Percentiles rank a stretch among this genome's conserved stretches.
phyloP scores from a whole-genome alignment of 805 yeast species.

The Zygosaccharomyces siamensis region DNA sequence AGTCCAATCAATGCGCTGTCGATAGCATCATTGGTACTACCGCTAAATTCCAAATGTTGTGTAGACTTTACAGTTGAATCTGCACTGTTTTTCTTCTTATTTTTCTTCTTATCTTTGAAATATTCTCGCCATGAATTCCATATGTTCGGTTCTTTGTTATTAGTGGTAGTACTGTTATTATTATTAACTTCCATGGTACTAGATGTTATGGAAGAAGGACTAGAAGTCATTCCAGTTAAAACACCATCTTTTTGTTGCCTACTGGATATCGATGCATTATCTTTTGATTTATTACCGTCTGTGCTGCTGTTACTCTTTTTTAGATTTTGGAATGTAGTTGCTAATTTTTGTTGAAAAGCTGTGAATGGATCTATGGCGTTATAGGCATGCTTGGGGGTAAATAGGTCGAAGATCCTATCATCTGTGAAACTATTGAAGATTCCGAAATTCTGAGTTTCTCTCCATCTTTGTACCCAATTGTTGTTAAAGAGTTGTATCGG shows the following conservation, averaged over 20 bases:
- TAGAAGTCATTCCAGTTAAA: not conserved
- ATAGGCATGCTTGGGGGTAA: slow-evolving; percentile 43
- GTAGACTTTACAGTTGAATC: slow-evolving; percentile 11
- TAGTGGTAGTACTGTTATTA: not conserved
- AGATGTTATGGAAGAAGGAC: slow-evolving; percentile 2
- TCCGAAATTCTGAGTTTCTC: slow-evolving; percentile 47
- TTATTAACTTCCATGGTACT: not conserved
- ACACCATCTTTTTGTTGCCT: slow-evolving; percentile 3
- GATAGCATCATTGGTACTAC: slow-evolving; percentile 18
- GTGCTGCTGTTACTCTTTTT: slow-evolving; percentile 20
- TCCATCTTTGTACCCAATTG: slow-evolving; percentile 51
- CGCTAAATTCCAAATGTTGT: slow-evolving; percentile 12
- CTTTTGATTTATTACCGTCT: slow-evolving; percentile 5
- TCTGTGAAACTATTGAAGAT: slow-evolving; percentile 57
- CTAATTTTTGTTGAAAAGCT: slow-evolving; percentile 28
- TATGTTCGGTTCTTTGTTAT: slow-evolving; percentile 13
- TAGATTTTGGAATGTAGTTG: slow-evolving; percentile 32
- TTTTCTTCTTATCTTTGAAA: slow-evolving; percentile 23
- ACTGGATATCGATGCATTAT: not conserved
- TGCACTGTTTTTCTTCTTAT: slow-evolving; percentile 5
- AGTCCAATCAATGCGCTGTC: slow-evolving; percentile 25
- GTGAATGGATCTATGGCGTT: slow-evolving; percentile 28
- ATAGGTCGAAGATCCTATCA: slow-evolving; percentile 62
- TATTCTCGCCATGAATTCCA: slow-evolving; percentile 29
- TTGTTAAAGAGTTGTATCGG: slow-evolving; percentile 41